A percentile compares a stretch with the other conserved stretches of the same genome.
Evolutionary conservation across 2,329 filamentous ascomycete species (phyloP).

Genomic region (Aspergillus udagawae): DNA sequence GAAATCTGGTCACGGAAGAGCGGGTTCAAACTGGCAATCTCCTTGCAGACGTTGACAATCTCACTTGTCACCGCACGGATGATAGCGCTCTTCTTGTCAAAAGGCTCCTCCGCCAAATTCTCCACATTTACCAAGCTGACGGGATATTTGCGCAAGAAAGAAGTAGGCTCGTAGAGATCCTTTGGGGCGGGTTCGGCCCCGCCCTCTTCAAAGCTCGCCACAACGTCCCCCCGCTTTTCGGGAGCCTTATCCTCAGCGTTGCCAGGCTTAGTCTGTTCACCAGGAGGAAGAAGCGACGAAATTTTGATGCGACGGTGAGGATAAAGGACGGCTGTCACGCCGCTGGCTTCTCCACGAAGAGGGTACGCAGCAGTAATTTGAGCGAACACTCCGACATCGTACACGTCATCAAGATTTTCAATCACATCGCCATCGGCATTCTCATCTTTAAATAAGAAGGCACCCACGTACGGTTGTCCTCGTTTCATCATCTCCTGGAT

Average conservation of each 20-base stretch:
- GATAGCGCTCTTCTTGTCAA: constrained; percentile 82
- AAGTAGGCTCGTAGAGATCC: constrained; percentile 75
- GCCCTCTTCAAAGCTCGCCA: constrained; percentile 92
- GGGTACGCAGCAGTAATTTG: constrained; percentile 97
- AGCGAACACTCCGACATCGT: constrained; percentile 94
- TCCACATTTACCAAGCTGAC: constrained; percentile 95
- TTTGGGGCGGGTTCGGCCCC: constrained; percentile 55
- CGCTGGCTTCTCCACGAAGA: constrained; percentile 72
- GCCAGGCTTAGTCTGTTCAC: constrained; percentile 29
- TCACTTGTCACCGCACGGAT: constrained; percentile 93
- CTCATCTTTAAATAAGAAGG: constrained; percentile 96
- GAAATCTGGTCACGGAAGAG: constrained; percentile 97
- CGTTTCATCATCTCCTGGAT: constrained; percentile 96
- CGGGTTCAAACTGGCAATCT: constrained; percentile 88
- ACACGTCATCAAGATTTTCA: constrained; percentile 82
- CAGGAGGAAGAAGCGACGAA: constrained; percentile 73
- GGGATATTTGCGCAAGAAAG: constrained; percentile 84
- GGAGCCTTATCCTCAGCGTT: constrained; percentile 40
- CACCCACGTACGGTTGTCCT: constrained; percentile 94
- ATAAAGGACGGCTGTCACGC: constrained; percentile 89
- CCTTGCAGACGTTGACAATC: constrained; percentile 98
- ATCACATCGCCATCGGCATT: constrained; percentile 92
- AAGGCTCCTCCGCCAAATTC: constrained; percentile 82
- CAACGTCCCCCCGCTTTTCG: constrained; percentile 86
- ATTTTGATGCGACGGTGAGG: constrained; percentile 93